These are phyloP conservation scores for Pseudocercospora ulei DNA, from an alignment of 2,329 filamentous ascomycete species.

Conservation along the genomic window DNA sequence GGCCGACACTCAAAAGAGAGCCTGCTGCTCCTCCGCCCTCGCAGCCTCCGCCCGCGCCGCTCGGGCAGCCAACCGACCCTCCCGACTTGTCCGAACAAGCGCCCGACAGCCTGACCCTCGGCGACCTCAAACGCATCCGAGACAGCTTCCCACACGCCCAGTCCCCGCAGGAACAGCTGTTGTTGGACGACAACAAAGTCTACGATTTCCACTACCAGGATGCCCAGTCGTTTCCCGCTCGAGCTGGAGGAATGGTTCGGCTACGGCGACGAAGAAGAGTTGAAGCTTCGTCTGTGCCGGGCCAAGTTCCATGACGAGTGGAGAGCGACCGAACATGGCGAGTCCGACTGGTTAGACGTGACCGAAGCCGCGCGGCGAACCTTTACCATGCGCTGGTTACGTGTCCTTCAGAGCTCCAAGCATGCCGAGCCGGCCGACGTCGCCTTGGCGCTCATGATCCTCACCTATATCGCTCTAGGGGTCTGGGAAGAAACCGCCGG, in stretches of 20 bases:
- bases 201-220: conserved; percentile 67
- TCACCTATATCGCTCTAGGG: conserved; percentile 42
- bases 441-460: conserved; percentile 35
- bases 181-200: conserved; percentile 32
- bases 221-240: conserved; percentile 56
- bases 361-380: conserved; percentile 47
- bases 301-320: conserved; percentile 69
- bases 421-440: conserved; percentile 33
- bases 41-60: conserved; percentile 39
- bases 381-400: conserved; percentile 47
- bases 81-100: conserved; percentile 31
- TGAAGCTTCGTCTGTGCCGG: conserved; percentile 65
- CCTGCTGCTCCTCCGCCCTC: conserved; percentile 37
- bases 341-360: conserved; percentile 56
- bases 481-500: conserved; percentile 46
- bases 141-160: conserved; percentile 39
- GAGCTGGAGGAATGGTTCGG: conserved; percentile 98
- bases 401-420: conserved; percentile 26
- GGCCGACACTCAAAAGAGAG: conserved; percentile 38
- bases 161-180: conserved; percentile 25
- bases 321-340: conserved; percentile 39
- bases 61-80: conserved; percentile 32
- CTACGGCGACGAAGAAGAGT: conserved; percentile 77
- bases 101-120: conserved; percentile 41
- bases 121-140: conserved; percentile 41